These are phyloP conservation scores for Monilinia polystroma DNA, from an alignment of 2,329 filamentous ascomycete genomes.

Conservation along the genomic window DNA sequence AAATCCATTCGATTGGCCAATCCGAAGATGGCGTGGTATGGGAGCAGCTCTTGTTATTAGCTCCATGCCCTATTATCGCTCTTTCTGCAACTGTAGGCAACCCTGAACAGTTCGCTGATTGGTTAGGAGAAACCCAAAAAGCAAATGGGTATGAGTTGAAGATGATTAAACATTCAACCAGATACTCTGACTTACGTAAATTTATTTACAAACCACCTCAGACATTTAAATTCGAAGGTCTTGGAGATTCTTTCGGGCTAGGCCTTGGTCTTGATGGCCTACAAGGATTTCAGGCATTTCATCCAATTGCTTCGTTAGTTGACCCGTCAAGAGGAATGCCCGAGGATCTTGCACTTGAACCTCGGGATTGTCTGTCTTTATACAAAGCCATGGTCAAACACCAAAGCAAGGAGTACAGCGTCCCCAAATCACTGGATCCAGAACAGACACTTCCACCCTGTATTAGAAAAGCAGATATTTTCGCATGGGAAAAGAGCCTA, in stretches of 20 bases:
- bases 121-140: constrained; percentile 64
- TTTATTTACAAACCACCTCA: constrained; percentile 61
- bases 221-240: constrained; percentile 41
- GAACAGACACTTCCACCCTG: constrained; percentile 50
- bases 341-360: constrained; percentile 66
- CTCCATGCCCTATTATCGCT: constrained; percentile 75
- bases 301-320: constrained; percentile 63
- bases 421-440: constrained; percentile 53
- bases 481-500: constrained; percentile 61
- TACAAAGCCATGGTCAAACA: constrained; percentile 63
- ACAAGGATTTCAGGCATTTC: constrained; percentile 46
- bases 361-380: constrained; percentile 66
- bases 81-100: constrained; percentile 80
- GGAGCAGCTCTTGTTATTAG: constrained; percentile 73
- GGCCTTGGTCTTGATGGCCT: constrained; percentile 48
- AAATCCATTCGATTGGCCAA: constrained; percentile 78
- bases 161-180: constrained; percentile 65
- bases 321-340: constrained; percentile 63
- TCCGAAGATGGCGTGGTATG: constrained; percentile 73
- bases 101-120: constrained; percentile 65
- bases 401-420: constrained; percentile 50
- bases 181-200: constrained; percentile 78
- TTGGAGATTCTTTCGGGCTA: constrained; percentile 41
- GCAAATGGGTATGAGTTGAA: constrained; percentile 61
- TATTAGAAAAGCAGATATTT: constrained; percentile 63